Conservation (phyloP, 2,329 filamentous ascomycete species). For the Verticillium alfalfae region DNA sequence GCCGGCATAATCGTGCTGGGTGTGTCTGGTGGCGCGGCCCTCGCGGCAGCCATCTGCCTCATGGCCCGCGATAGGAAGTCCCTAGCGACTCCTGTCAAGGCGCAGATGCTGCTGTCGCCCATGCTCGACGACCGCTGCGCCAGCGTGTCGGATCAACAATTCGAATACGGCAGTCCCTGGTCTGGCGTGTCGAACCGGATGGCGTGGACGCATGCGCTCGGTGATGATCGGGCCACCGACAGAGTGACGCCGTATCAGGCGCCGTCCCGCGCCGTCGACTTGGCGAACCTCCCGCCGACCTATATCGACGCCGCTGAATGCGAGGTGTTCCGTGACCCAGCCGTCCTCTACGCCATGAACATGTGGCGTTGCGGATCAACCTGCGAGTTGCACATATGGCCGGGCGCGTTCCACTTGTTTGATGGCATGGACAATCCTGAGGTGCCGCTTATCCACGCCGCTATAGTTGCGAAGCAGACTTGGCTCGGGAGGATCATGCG, state of each 20-base stretch:
- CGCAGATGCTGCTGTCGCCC: conserved; percentile 16
- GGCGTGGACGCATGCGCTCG: conserved; percentile 10
- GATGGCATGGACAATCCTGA: conserved; percentile 11
- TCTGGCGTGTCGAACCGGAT: conserved; percentile 9
- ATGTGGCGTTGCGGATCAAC: conserved; percentile 14
- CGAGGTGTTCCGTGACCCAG: conserved; percentile 15
- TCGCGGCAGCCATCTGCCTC: background rate
- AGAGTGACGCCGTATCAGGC: conserved; percentile 10
- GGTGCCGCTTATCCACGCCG: conserved; percentile 10
- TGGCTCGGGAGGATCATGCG: conserved; percentile 10
- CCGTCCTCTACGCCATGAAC: conserved; percentile 9
- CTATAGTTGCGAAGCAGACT: conserved; percentile 7
- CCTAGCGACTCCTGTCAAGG: conserved; percentile 8
- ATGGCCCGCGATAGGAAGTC: conserved; percentile 12
- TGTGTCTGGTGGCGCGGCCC: conserved; percentile 5
- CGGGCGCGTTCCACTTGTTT: conserved; percentile 12
- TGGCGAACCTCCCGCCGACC: conserved; percentile 11
- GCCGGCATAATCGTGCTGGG: conserved; percentile 11
- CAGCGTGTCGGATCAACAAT: conserved; percentile 12
- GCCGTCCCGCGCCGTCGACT: conserved; percentile 11
- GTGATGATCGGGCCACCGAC: conserved; percentile 7
- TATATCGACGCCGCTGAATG: conserved; percentile 15
- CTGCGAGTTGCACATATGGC: conserved; percentile 15
- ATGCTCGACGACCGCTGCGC: conserved; percentile 15
- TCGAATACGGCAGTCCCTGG: conserved; percentile 14